phyloP scores from a whole-genome alignment of 768 basidiomycete species.

The Boletus tylopilopsis region DNA sequence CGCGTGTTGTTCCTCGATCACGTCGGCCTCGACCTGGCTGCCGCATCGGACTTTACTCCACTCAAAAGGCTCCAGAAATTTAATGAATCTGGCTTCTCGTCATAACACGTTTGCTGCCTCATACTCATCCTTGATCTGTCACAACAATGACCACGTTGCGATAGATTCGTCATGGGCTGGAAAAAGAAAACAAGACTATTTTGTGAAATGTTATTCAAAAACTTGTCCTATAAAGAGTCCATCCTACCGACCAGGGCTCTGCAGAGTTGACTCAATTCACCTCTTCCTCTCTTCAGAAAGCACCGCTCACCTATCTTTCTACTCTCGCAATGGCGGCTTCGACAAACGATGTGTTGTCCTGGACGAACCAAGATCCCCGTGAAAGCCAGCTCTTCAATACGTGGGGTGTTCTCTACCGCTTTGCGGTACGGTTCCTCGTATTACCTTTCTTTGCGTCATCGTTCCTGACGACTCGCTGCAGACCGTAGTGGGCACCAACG shows the following conservation, averaged over 20 bases:
- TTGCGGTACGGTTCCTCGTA: conserved; percentile 49
- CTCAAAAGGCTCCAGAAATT: conserved; percentile 54
- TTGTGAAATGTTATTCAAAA: conserved; percentile 44
- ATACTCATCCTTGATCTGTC: conserved; percentile 69
- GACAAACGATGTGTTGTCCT: conserved; percentile 71
- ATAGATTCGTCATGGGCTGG: conserved; percentile 50
- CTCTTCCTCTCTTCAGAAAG: conserved; percentile 30
- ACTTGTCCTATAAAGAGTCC: conserved; percentile 53
- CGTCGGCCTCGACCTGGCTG: conserved; percentile 51
- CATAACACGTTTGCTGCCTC: conserved; percentile 67
- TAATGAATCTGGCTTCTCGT: conserved; percentile 63
- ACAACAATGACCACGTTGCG: conserved; percentile 72
- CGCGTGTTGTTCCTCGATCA: conserved; percentile 73
- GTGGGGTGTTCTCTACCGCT: conserved; percentile 79
- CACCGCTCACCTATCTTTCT: conserved; percentile 31
- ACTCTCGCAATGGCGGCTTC: conserved; percentile 46
- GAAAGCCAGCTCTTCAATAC: conserved; percentile 80
- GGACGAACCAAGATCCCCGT: conserved; percentile 85
- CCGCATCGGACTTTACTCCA: conserved; percentile 64
- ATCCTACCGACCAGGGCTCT: conserved; percentile 10
- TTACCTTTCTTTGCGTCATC: conserved; percentile 14
- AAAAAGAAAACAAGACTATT: conserved; percentile 38
- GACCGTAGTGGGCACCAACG: conserved; percentile 62
- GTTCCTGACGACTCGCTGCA: conserved; percentile 33
- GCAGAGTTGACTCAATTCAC: conserved; percentile 25